Evolutionary conservation across 129 eudicot genomes (phyloP).

Genomic region (Artemisia argyi): DNA sequence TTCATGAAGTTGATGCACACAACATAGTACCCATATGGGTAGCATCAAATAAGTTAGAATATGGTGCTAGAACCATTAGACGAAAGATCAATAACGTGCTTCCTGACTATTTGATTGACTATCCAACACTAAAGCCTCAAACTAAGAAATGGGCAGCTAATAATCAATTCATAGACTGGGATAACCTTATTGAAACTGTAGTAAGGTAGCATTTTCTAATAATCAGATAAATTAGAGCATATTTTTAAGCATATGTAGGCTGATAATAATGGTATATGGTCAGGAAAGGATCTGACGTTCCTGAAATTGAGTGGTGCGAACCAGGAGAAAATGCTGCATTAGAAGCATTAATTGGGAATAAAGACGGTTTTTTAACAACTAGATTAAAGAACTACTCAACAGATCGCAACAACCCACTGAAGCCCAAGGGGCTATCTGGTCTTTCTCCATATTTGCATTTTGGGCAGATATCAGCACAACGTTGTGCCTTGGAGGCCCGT

Average conservation of each 20-base stretch:
- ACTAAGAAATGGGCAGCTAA: conserved; percentile 49
- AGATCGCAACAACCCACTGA: conserved; percentile 79
- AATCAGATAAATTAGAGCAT: neutral
- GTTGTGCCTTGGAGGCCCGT: conserved; percentile 91
- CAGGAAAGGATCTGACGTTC: conserved; percentile 93
- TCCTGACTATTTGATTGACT: conserved; percentile 77
- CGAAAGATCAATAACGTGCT: conserved; percentile 76
- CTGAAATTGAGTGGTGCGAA: conserved; percentile 95
- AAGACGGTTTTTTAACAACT: conserved; percentile 69
- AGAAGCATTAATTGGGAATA: conserved; percentile 71
- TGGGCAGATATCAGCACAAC: conserved; percentile 93
- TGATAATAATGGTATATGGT: conserved; percentile 14
- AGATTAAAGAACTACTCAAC: conserved; percentile 70
- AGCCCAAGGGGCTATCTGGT: conserved; percentile 82
- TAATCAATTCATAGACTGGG: conserved; percentile 57
- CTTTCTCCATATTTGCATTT: conserved; percentile 96
- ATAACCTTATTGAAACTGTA: conserved; percentile 53
- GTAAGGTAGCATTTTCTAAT: conserved; percentile 49
- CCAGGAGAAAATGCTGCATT: conserved; percentile 89
- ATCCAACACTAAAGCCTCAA: conserved; percentile 57
- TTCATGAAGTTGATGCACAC: conserved; percentile 99
- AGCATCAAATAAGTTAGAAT: conserved; percentile 88
- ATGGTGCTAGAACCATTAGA: conserved; percentile 85
- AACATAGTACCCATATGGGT: conserved; percentile 91
- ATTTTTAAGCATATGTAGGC: neutral